phyloP scores from a whole-genome alignment of 1,284 basidiomycete genomes.

The Inonotus obliquus region DNA sequence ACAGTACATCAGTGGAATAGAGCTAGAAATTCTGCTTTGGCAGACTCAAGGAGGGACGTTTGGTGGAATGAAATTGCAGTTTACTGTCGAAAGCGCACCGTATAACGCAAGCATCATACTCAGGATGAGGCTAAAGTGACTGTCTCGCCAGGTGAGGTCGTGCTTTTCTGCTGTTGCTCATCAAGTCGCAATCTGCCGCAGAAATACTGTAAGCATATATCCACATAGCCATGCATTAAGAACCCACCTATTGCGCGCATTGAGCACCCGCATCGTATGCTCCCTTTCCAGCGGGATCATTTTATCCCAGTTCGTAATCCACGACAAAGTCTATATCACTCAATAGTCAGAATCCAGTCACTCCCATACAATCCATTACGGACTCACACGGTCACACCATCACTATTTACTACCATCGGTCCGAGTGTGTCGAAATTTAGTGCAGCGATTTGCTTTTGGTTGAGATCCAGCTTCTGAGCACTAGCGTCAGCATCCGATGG shows the following conservation, averaged over 20 bases:
- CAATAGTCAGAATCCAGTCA: not conserved
- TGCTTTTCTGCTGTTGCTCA: constrained; percentile 3
- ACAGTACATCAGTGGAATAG: not conserved
- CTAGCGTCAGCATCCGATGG: constrained; percentile 2
- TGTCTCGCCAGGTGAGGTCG: not conserved
- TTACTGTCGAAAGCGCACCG: not conserved
- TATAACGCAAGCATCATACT: not conserved
- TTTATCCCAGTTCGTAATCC: constrained; percentile 14
- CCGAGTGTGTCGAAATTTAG: constrained; percentile 21
- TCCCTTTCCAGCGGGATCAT: constrained; percentile 9
- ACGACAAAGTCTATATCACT: constrained; percentile 7
- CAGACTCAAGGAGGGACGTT: not conserved
- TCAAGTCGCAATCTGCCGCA: not conserved
- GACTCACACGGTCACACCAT: constrained; percentile 18
- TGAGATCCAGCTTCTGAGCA: not conserved
- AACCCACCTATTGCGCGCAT: constrained; percentile 8
- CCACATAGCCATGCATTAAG: not conserved
- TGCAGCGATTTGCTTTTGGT: constrained; percentile 1
- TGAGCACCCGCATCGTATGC: constrained; percentile 10
- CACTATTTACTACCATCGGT: constrained; percentile 24
- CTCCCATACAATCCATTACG: not conserved
- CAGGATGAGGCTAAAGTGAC: not conserved
- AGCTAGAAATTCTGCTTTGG: not conserved
- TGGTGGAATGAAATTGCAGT: not conserved
- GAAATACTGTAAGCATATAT: not conserved